Percentiles rank a stretch among this genome's conserved stretches.
phyloP scores from a whole-genome alignment of 306 rosid species.

The Cicer chorassanicum region DNA sequence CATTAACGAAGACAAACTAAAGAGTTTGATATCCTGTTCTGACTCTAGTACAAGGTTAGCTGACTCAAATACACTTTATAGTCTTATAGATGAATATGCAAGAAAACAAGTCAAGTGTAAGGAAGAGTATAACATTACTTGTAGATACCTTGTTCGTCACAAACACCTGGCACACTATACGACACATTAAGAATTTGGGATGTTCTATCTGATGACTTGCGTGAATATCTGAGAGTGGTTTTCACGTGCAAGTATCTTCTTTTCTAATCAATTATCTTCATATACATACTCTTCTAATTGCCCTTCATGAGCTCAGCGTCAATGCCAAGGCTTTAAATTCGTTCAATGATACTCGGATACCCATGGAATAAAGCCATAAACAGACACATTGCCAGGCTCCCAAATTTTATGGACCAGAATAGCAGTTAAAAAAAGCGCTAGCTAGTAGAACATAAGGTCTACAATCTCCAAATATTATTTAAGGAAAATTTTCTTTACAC shows the following conservation, averaged over 20 bases:
- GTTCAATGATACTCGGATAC: background rate
- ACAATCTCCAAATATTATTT: slow-evolving; percentile 3
- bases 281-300: background rate
- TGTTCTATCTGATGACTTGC: background rate
- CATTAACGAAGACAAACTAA: background rate
- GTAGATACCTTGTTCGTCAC: background rate
- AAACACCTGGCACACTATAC: background rate
- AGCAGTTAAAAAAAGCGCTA: background rate
- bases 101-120: background rate
- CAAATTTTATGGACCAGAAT: background rate
- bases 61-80: too few species aligned
- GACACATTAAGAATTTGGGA: background rate
- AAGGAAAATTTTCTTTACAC: slow-evolving; percentile 3
- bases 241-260: background rate
- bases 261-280: background rate
- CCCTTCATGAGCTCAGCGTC: background rate
- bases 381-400: slow-evolving; percentile 7
- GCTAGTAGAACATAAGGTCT: slow-evolving; percentile 14
- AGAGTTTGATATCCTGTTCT: background rate
- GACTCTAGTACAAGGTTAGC: background rate
- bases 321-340: background rate
- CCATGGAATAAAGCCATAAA: background rate
- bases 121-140: background rate
- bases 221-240: background rate
- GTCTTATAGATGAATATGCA: background rate